These are phyloP conservation scores for Trichoderma brevicompactum DNA, from an alignment of 2,329 filamentous ascomycete genomes.

Conservation along the genomic window DNA sequence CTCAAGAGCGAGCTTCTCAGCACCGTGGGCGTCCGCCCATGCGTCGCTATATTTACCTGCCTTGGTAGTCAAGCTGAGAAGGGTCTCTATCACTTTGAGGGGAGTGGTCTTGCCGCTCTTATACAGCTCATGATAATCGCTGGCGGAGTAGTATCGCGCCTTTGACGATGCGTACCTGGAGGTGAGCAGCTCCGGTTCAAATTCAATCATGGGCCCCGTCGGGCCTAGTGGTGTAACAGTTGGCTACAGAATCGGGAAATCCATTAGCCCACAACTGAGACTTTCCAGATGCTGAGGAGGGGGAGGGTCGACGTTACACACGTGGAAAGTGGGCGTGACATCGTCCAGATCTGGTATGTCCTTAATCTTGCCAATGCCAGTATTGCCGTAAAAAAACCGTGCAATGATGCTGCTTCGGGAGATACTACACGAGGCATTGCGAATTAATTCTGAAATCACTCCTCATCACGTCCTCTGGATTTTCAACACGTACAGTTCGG, in stretches of 20 bases:
- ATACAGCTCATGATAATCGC: slow-evolving; percentile 80
- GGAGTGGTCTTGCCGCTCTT: slow-evolving; percentile 72
- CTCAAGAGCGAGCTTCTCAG: slow-evolving; percentile 61
- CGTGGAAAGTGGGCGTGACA: slow-evolving; percentile 52
- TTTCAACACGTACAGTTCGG: slow-evolving; percentile 56
- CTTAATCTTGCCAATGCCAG: slow-evolving; percentile 56
- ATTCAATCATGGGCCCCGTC: slow-evolving; percentile 44
- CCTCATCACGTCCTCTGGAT: not conserved
- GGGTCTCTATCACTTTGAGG: slow-evolving; percentile 68
- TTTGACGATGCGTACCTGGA: slow-evolving; percentile 47
- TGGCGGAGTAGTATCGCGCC: slow-evolving; percentile 68
- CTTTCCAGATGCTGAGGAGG: no score
- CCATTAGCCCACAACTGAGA: not conserved
- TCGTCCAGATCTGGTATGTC: slow-evolving; percentile 53
- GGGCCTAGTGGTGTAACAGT: slow-evolving; percentile 57
- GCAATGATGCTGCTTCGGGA: slow-evolving; percentile 65
- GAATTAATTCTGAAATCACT: not conserved
- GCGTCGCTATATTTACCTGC: slow-evolving; percentile 68
- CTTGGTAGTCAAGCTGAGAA: slow-evolving; percentile 70
- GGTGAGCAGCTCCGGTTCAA: slow-evolving; percentile 48
- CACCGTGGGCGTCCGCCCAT: slow-evolving; percentile 69
- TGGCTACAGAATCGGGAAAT: slow-evolving; percentile 47
- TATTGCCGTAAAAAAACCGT: slow-evolving; percentile 71
- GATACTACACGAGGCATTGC: slow-evolving; percentile 50
- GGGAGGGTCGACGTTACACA: slow-evolving; percentile 40